Percentiles rank a stretch among this genome's conserved stretches.
These are phyloP conservation scores for Apiospora hydei DNA, from an alignment of 2,329 filamentous ascomycete species.

Conservation along the genomic window DNA sequence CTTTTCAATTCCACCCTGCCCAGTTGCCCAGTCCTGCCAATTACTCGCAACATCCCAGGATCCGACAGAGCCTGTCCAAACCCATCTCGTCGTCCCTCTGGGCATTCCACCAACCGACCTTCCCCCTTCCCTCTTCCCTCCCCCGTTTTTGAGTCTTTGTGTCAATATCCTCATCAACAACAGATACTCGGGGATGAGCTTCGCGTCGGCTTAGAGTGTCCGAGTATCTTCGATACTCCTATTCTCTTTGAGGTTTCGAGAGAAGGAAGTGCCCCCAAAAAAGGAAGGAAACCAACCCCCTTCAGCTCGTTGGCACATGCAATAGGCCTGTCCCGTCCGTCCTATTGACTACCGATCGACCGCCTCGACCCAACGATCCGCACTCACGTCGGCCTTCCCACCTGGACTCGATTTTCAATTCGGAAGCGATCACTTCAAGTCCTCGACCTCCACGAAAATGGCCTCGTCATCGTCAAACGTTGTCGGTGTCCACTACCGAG, in stretches of 20 bases:
- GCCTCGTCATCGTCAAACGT: slow-evolving; percentile 93
- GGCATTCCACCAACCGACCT: slow-evolving; percentile 19
- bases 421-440: slow-evolving; percentile 5
- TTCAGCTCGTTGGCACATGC: slow-evolving; percentile 4
- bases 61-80: slow-evolving; percentile 20
- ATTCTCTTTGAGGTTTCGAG: slow-evolving; percentile 27
- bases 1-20: slow-evolving; percentile 22
- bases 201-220: slow-evolving; percentile 27
- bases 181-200: slow-evolving; percentile 28
- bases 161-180: slow-evolving; percentile 20
- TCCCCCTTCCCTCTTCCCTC: neutral
- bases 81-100: slow-evolving; percentile 15
- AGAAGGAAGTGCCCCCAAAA: slow-evolving; percentile 28
- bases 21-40: slow-evolving; percentile 4
- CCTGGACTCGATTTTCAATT: neutral
- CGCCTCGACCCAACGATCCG: slow-evolving; percentile 26
- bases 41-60: slow-evolving; percentile 14
- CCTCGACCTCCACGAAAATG: slow-evolving; percentile 58
- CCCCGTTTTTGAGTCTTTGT: neutral
- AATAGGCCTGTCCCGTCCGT: slow-evolving; percentile 4
- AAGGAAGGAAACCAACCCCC: slow-evolving; percentile 21
- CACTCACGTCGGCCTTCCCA: slow-evolving; percentile 19
- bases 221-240: slow-evolving; percentile 41
- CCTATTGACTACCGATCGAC: slow-evolving; percentile 21
- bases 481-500: slow-evolving; percentile 97